These are phyloP conservation scores for Boechera stricta DNA, from an alignment of 345 rosid genomes.

Conservation along the genomic window DNA sequence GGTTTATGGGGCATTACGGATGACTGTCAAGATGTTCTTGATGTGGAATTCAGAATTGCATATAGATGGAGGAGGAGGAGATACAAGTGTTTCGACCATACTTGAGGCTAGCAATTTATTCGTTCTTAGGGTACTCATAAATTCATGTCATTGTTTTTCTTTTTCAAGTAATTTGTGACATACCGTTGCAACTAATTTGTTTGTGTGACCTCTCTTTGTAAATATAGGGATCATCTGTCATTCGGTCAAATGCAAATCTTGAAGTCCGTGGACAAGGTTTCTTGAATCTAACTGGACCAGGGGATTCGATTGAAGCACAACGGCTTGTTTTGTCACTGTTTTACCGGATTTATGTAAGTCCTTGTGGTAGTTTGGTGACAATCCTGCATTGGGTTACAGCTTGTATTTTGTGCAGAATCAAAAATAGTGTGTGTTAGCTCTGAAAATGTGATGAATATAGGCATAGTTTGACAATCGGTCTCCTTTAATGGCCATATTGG, in stretches of 20 bases:
- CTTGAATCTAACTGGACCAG: conserved; percentile 90
- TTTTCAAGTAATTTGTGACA: conserved; percentile 30
- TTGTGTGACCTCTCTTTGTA: conserved; percentile 19
- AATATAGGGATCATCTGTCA: conserved; percentile 85
- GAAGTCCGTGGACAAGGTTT: conserved; percentile 98
- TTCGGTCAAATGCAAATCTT: conserved; percentile 93
- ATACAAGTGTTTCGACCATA: conserved; percentile 69
- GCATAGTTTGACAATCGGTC: conserved; percentile 20
- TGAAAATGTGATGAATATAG: conserved; percentile 16
- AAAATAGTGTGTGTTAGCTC: conserved; percentile 31
- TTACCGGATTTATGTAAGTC: conserved; percentile 88
- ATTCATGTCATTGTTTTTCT: conserved; percentile 33
- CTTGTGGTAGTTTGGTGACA: conserved; percentile 23
- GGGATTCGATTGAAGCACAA: conserved; percentile 91
- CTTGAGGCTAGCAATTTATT: conserved; percentile 96
- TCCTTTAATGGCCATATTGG: conserved; percentile 16
- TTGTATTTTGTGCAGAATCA: conserved; percentile 14
- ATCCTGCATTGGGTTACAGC: conserved; percentile 28
- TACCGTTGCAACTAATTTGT: conserved; percentile 9
- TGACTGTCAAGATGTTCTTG: conserved; percentile 97
- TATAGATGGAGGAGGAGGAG: conserved; percentile 87
- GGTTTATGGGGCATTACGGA: conserved; percentile 99
- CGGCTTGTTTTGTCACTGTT: conserved; percentile 91
- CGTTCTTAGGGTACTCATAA: conserved; percentile 77
- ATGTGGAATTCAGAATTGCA: conserved; percentile 98